Conservation (phyloP, 805 yeast species). For the Hermanozyma aechmeae region DNA sequence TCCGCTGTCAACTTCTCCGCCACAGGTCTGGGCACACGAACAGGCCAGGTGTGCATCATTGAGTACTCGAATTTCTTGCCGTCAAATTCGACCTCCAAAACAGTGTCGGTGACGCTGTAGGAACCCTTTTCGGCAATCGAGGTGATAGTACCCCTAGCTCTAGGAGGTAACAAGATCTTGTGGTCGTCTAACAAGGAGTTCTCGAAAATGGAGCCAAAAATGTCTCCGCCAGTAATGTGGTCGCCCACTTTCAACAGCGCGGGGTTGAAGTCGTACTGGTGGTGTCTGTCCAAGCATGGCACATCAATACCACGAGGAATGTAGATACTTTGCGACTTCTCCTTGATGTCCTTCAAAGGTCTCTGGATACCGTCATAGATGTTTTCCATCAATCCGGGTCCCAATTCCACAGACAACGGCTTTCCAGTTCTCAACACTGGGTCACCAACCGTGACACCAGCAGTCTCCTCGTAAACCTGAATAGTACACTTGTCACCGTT, state of each 20-base stretch:
- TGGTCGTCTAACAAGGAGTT: conserved; percentile 89
- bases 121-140: conserved; percentile 85
- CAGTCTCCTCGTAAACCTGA: conserved; percentile 98
- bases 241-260: conserved; percentile 79
- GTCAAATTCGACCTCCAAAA: conserved; percentile 90
- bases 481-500: conserved; percentile 95
- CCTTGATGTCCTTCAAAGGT: conserved; percentile 90
- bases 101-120: conserved; percentile 81
- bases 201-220: conserved; percentile 88
- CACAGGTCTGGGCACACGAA: conserved; percentile 98
- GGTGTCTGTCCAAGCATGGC: conserved; percentile 82
- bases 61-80: conserved; percentile 74
- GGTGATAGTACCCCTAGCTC: conserved; percentile 96
- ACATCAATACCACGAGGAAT: conserved; percentile 98
- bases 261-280: conserved; percentile 82
- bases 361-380: conserved; percentile 99
- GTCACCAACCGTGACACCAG: conserved; percentile 98
- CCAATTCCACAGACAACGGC: conserved; percentile 97
- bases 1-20: conserved; percentile 90
- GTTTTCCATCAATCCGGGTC: conserved; percentile 99
- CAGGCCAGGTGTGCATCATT: conserved; percentile 99
- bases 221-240: conserved; percentile 97
- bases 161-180: conserved; percentile 92
- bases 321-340: conserved; percentile 81
- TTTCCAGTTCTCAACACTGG: conserved; percentile 98